phyloP scores from a whole-genome alignment of 208 protist genomes.

The Leishmania mexicana region DNA sequence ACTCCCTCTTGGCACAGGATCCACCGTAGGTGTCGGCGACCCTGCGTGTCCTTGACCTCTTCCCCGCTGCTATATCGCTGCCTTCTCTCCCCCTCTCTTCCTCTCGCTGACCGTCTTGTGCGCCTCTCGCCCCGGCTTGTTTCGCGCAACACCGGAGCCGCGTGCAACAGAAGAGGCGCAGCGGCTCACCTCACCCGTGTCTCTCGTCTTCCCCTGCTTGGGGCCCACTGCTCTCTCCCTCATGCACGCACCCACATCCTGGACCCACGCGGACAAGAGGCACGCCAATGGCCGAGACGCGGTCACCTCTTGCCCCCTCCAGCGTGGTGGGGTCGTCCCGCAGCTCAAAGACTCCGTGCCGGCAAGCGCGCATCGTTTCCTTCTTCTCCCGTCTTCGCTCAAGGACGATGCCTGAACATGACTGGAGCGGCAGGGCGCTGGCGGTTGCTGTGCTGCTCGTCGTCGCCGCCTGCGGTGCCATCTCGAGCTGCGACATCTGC shows the following conservation, averaged over 20 bases:
- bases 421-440: neutral
- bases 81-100: neutral
- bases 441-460: neutral
- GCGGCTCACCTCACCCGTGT: neutral
- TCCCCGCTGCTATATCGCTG: neutral
- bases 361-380: neutral
- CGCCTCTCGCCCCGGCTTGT: neutral
- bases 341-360: neutral
- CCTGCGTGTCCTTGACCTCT: neutral
- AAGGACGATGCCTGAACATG: neutral
- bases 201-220: neutral
- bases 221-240: neutral
- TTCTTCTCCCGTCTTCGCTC: neutral
- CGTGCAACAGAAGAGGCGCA: neutral
- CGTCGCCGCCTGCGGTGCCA: neutral
- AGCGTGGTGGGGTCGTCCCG: neutral
- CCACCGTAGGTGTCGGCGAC: neutral
- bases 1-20: neutral
- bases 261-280: neutral
- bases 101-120: neutral
- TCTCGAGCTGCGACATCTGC: slow-evolving; percentile 13
- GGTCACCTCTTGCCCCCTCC: neutral
- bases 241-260: neutral
- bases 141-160: neutral
- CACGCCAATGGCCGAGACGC: neutral